Evolutionary conservation across 345 rosid genomes (phyloP), one percentile per base, ranked within the genome.

Genomic region (Lepidium africanum): DNA sequence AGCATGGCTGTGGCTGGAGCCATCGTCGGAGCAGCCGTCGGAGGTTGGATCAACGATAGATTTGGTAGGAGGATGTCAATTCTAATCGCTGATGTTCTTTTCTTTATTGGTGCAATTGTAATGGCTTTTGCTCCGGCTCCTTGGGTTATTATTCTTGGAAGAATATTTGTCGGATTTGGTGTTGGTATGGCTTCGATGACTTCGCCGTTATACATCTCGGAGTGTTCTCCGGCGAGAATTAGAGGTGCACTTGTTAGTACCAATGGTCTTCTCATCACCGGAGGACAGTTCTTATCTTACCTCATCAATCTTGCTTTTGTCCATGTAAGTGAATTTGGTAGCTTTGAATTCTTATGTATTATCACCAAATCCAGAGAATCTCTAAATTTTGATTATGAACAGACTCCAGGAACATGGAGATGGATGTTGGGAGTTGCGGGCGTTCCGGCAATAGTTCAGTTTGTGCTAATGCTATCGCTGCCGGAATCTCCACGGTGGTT

Each of bases 131-230:
- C 99, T 70, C 91, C 91, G 0, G 83, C 76, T 46, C 96, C 95
- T 0, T 81, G 86, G 87, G 73, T 94, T 40, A 82, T 91, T 48
- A 80, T 91, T 41, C 0, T 89, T 0, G 99, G 97, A 6, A 86
- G 97, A 69, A 40, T 89, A 59, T 79, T 94, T 5, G 92, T 91
- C 11, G 99, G 99, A 4, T 71, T 91, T 2, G 99, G 99, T 9
- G 97, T 91, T 4, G 97, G 97, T 47, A 91, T 86, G 95, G 99
- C 96, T 45, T 94, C 99, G 62, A 91, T 94, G 97, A 88, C 96
- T 0, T 62, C 99, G 0, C 97, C 99, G 23, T 94, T 94, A 32
- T 94, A 94, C 55, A 94, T 94, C 42, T 91, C 99, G 0, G 96
- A 94, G 68, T 84, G 91, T 15, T 94, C 97, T 12, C 99, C 99